Percentiles rank a stretch among this genome's conserved stretches.
Evolutionary conservation across 805 yeast species (phyloP).

Genomic region (Suhomyces kilbournensis): DNA sequence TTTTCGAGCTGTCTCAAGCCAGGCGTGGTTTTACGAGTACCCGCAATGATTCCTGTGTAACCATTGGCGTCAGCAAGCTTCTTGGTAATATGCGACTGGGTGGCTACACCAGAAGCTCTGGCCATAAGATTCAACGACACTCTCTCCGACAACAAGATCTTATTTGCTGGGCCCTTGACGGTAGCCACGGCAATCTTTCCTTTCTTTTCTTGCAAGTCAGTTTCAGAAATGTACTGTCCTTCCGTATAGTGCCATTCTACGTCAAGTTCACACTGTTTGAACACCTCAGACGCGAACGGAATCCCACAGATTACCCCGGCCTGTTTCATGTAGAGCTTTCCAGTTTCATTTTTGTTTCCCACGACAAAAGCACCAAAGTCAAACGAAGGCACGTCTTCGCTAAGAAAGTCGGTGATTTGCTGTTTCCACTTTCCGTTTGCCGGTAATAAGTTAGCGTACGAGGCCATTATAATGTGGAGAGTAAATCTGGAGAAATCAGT

Average conservation of each 20-base stretch:
- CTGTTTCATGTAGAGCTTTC: slow-evolving; percentile 78
- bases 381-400: slow-evolving; percentile 90
- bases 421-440: slow-evolving; percentile 77
- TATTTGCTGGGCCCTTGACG: slow-evolving; percentile 77
- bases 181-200: slow-evolving; percentile 71
- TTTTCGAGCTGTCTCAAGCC: slow-evolving; percentile 86
- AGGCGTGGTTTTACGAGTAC: slow-evolving; percentile 97
- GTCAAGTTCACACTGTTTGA: slow-evolving; percentile 64
- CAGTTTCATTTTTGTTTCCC: slow-evolving; percentile 69
- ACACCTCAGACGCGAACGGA: slow-evolving; percentile 87
- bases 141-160: slow-evolving; percentile 80
- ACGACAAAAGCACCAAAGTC: slow-evolving; percentile 95
- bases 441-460: slow-evolving; percentile 61
- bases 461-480: slow-evolving; percentile 14
- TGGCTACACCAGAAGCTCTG: slow-evolving; percentile 84
- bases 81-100: slow-evolving; percentile 59
- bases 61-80: slow-evolving; percentile 63
- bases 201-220: slow-evolving; percentile 44
- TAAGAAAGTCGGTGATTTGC: slow-evolving; percentile 69
- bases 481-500: neutral
- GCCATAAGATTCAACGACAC: slow-evolving; percentile 79
- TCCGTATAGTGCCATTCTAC: slow-evolving; percentile 76
- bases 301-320: slow-evolving; percentile 79
- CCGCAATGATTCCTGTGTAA: slow-evolving; percentile 83
- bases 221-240: slow-evolving; percentile 47